A percentile compares a stretch with the other conserved stretches of the same genome.
Evolutionary conservation across 177 flowering plant species (phyloP).

Genomic region (Vitis hybrid): DNA sequence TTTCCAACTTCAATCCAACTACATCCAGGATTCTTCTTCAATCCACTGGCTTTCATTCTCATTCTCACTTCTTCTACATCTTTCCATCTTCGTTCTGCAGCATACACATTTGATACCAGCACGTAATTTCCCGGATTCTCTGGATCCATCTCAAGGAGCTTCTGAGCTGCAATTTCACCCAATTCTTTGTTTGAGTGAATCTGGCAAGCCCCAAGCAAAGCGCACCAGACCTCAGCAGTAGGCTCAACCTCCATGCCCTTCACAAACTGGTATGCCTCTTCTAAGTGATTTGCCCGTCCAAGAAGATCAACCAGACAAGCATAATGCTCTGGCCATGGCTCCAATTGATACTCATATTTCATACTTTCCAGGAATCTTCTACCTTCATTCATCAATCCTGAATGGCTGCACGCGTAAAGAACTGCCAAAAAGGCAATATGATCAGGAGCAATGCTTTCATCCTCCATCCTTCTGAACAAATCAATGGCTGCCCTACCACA

Average conservation of each 20-base stretch:
- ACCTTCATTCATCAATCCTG: conserved; percentile 60
- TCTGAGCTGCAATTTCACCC: conserved; percentile 56
- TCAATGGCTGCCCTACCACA: conserved; percentile 50
- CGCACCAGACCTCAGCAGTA: conserved; percentile 67
- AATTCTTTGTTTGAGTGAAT: conserved; percentile 52
- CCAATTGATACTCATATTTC: conserved; percentile 48
- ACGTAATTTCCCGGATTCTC: conserved; percentile 69
- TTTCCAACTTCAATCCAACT: conserved; percentile 76
- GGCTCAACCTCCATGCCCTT: conserved; percentile 50
- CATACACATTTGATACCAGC: conserved; percentile 66
- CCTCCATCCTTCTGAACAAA: conserved; percentile 45
- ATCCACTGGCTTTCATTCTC: conserved; percentile 58
- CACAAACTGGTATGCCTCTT: conserved; percentile 63
- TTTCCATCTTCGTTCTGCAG: conserved; percentile 57
- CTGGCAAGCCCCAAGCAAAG: conserved; percentile 71
- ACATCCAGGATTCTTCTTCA: conserved; percentile 81
- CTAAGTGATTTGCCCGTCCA: conserved; percentile 63
- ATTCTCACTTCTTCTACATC: conserved; percentile 59
- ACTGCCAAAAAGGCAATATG: conserved; percentile 63
- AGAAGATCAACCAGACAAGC: conserved; percentile 76
- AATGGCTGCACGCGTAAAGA: conserved; percentile 79
- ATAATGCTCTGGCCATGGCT: conserved; percentile 84
- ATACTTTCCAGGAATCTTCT: conserved; percentile 38
- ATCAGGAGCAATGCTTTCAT: conserved; percentile 48
- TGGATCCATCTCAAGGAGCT: conserved; percentile 60